Evolutionary conservation across 768 basidiomycete species (phyloP).

Genomic region (Kwoniella bestiolae): DNA sequence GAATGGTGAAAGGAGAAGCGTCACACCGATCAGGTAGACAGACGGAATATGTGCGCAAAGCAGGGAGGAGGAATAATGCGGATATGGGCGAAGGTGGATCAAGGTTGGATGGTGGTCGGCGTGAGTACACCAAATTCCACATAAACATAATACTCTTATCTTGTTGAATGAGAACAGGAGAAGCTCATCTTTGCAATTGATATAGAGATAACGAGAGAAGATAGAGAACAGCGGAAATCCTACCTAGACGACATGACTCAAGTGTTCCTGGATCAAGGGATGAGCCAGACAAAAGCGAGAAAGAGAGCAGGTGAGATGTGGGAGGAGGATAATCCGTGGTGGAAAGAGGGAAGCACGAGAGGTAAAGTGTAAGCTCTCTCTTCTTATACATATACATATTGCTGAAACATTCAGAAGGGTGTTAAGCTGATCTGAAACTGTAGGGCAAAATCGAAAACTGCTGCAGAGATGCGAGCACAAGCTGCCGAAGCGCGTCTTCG

Average conservation of each 20-base stretch:
- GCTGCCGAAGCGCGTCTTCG: slow-evolving; percentile 44
- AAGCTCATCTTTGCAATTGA: neutral
- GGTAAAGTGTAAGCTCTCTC: slow-evolving; percentile 39
- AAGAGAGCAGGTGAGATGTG: slow-evolving; percentile 35
- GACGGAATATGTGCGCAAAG: slow-evolving; percentile 52
- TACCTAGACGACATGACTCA: slow-evolving; percentile 31
- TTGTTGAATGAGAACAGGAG: neutral
- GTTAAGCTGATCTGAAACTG: no score
- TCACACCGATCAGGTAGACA: slow-evolving; percentile 50
- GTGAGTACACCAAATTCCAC: slow-evolving; percentile 26
- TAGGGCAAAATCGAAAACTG: slow-evolving; percentile 30
- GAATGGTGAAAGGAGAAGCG: slow-evolving; percentile 47
- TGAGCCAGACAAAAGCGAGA: slow-evolving; percentile 41
- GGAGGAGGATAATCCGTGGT: slow-evolving; percentile 47
- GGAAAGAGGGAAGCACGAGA: slow-evolving; percentile 43
- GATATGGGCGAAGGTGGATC: slow-evolving; percentile 42
- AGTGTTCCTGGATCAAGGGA: slow-evolving; percentile 25
- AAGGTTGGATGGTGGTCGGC: slow-evolving; percentile 42
- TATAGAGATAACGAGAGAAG: slow-evolving; percentile 49
- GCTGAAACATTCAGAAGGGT: no score
- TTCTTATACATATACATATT: neutral
- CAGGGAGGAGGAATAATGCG: slow-evolving; percentile 41
- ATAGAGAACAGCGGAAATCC: slow-evolving; percentile 35
- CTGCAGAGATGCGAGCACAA: slow-evolving; percentile 46
- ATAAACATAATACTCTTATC: no score